These are phyloP conservation scores for Kalmanozyma brasiliensis DNA, from an alignment of 1,284 basidiomycete genomes.

Conservation along the genomic window DNA sequence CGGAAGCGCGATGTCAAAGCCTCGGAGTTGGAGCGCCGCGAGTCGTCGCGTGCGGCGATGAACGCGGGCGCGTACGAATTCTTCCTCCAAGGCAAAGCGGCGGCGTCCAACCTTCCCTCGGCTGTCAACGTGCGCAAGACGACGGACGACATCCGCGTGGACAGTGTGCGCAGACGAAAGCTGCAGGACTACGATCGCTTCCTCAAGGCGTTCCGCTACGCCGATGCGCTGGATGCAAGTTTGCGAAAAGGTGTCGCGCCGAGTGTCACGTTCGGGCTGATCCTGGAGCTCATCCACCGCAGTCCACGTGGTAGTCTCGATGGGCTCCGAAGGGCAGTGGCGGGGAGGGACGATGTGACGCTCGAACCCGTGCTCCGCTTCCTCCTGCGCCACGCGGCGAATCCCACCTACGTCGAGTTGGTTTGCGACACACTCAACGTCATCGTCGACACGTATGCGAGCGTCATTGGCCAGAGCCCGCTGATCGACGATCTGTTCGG, in stretches of 20 bases:
- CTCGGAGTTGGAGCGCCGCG: slow-evolving; percentile 72
- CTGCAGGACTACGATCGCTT: slow-evolving; percentile 88
- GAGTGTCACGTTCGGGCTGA: slow-evolving; percentile 83
- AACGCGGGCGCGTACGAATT: slow-evolving; percentile 78
- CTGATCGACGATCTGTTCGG: slow-evolving; percentile 86
- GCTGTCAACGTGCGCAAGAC: slow-evolving; percentile 20
- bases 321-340: slow-evolving; percentile 84
- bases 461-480: slow-evolving; percentile 91
- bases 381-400: slow-evolving; percentile 84
- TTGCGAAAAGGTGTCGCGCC: slow-evolving; percentile 58
- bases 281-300: slow-evolving; percentile 91
- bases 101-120: slow-evolving; percentile 28
- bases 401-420: slow-evolving; percentile 89
- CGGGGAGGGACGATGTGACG: slow-evolving; percentile 91
- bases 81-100: slow-evolving; percentile 70
- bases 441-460: slow-evolving; percentile 89
- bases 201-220: slow-evolving; percentile 93
- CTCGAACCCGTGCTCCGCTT: slow-evolving; percentile 89
- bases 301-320: slow-evolving; percentile 72
- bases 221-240: slow-evolving; percentile 80
- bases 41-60: slow-evolving; percentile 71
- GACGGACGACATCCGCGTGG: slow-evolving; percentile 70
- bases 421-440: slow-evolving; percentile 84
- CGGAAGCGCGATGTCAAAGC: slow-evolving; percentile 77
- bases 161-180: slow-evolving; percentile 78